Conservation (phyloP, 176 grass and related monocot genomes). For the Ensete ventricosum region DNA sequence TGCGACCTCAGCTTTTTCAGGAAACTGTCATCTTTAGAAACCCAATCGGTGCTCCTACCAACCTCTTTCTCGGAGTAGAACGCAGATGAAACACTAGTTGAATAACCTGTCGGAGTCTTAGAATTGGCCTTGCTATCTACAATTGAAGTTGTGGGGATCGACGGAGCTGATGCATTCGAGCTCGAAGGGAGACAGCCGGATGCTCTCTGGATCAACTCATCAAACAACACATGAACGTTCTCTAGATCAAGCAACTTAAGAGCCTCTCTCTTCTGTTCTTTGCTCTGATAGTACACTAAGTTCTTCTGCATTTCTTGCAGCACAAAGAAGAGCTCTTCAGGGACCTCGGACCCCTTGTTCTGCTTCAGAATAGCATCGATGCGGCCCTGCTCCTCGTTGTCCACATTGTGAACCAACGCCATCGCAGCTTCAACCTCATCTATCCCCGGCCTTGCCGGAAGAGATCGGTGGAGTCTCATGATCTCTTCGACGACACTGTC, state of each 20-base stretch:
- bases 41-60: slow-evolving; percentile 24
- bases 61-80: slow-evolving; percentile 20
- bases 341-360: slow-evolving; percentile 39
- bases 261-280: slow-evolving; percentile 83
- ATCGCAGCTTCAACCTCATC: slow-evolving; percentile 82
- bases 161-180: slow-evolving; percentile 31
- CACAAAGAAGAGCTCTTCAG: slow-evolving; percentile 88
- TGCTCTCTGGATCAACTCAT: slow-evolving; percentile 74
- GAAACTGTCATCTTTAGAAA: slow-evolving; percentile 90
- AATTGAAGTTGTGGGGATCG: slow-evolving; percentile 18
- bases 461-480: slow-evolving; percentile 68
- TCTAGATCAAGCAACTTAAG: slow-evolving; percentile 70
- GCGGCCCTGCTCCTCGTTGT: slow-evolving; percentile 64
- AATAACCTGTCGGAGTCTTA: slow-evolving; percentile 10
- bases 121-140: neutral
- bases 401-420: slow-evolving; percentile 56
- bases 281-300: slow-evolving; percentile 54
- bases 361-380: slow-evolving; percentile 51
- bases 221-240: slow-evolving; percentile 53
- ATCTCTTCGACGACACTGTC: slow-evolving; percentile 75
- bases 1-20: slow-evolving; percentile 67
- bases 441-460: slow-evolving; percentile 50
- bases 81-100: slow-evolving; percentile 16
- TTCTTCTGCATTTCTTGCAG: slow-evolving; percentile 88
- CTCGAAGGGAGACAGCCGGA: slow-evolving; percentile 61